A percentile compares a stretch with the other conserved stretches of the same genome.
phyloP scores from a whole-genome alignment of 345 rosid species.

The Eucalyptus leucophloia region DNA sequence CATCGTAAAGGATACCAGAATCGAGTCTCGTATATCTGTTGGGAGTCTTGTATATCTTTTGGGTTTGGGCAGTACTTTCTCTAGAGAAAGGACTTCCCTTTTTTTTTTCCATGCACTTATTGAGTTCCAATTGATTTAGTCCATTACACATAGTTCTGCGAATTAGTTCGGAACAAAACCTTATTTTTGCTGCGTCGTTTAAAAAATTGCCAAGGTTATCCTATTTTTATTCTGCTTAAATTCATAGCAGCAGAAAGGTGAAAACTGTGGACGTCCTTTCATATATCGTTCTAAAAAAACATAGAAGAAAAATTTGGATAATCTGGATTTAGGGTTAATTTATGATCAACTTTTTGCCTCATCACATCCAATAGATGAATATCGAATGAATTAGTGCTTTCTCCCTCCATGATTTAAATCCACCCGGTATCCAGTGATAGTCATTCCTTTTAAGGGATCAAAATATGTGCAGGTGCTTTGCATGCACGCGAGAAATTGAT shows the following conservation, averaged over 20 bases:
- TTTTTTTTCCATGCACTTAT: too few species aligned
- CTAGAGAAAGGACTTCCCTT: too few species aligned
- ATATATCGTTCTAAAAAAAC: too few species aligned
- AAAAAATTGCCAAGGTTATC: not conserved
- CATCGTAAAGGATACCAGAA: too few species aligned
- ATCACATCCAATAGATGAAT: not conserved
- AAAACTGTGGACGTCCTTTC: not conserved
- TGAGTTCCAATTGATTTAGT: too few species aligned
- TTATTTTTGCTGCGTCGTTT: too few species aligned
- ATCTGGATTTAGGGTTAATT: not conserved
- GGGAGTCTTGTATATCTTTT: too few species aligned
- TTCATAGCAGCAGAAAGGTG: not conserved
- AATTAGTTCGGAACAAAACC: too few species aligned
- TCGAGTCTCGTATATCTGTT: too few species aligned
- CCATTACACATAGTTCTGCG: too few species aligned
- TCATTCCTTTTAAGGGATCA: not conserved
- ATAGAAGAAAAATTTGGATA: not conserved
- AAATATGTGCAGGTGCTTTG: not conserved
- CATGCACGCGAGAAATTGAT: not conserved
- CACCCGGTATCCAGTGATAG: not conserved
- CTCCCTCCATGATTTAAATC: not conserved
- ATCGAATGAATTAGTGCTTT: not conserved
- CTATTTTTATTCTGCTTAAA: not conserved
- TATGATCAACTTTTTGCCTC: not conserved
- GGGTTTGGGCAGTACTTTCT: too few species aligned